phyloP scores from a whole-genome alignment of 2,329 filamentous ascomycete species.

The Pseudocercospora vitis region DNA sequence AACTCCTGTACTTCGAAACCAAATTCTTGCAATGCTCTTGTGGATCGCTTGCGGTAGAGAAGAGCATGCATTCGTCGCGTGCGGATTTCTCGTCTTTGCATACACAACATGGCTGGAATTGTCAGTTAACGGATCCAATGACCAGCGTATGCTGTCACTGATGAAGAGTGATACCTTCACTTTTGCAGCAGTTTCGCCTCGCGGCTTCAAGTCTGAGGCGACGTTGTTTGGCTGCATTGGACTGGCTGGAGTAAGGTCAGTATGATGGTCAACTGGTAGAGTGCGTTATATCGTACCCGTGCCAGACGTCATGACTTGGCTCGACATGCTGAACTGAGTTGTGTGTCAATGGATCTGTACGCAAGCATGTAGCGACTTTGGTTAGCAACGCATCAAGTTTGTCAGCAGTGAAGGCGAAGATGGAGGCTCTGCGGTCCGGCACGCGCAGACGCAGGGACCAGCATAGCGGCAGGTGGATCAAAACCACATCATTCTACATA shows the following conservation, averaged over 20 bases:
- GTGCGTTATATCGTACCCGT: conserved; percentile 15
- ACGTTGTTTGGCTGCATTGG: conserved; percentile 44
- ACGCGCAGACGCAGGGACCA: conserved; percentile 4
- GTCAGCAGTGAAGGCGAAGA: conserved; percentile 8
- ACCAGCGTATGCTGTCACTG: conserved; percentile 9
- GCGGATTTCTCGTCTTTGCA: conserved; percentile 92
- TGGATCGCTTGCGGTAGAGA: conserved; percentile 80
- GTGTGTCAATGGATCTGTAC: too few relatives aligned
- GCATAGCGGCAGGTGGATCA: too few relatives aligned
- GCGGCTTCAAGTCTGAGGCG: conserved; percentile 47
- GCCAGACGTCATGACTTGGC: conserved; percentile 18
- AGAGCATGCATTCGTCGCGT: conserved; percentile 98
- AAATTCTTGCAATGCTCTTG: conserved; percentile 78
- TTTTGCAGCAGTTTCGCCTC: conserved; percentile 43
- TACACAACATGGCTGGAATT: conserved; percentile 93
- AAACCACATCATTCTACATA: too few relatives aligned
- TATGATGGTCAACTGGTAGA: conserved; percentile 9
- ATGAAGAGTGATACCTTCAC: too few relatives aligned
- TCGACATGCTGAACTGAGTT: conserved; percentile 19
- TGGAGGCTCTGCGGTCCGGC: conserved; percentile 8
- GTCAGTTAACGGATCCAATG: too few relatives aligned
- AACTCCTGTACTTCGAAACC: conserved; percentile 82
- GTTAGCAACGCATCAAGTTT: too few relatives aligned
- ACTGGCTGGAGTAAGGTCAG: conserved; percentile 13
- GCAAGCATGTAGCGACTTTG: too few relatives aligned